phyloP scores from a whole-genome alignment of 2,329 filamentous ascomycete species.

The Neonectria coccinea region DNA sequence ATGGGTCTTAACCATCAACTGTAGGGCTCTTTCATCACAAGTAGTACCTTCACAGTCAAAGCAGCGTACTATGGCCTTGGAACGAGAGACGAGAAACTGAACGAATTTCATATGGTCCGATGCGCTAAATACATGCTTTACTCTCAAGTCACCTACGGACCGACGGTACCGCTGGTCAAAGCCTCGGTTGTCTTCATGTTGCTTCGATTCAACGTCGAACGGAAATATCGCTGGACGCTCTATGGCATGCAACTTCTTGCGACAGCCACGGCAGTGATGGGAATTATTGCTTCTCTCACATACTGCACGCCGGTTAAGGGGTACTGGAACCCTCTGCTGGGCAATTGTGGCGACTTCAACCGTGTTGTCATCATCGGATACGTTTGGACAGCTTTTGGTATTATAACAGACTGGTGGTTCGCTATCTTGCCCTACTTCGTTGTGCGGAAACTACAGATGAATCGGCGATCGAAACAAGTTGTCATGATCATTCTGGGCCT shows the following conservation, averaged over 20 bases:
- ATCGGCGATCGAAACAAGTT: conserved; percentile 4
- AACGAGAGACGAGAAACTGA: background rate
- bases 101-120: background rate
- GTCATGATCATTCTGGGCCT: conserved; percentile 18
- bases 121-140: background rate
- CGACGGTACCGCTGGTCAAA: background rate
- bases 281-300: background rate
- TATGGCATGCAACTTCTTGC: background rate
- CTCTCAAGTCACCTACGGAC: background rate
- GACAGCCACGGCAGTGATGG: background rate
- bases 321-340: background rate
- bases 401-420: conserved; percentile 21
- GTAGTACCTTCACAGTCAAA: too few species aligned
- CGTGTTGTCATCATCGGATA: conserved; percentile 7
- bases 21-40: too few species aligned
- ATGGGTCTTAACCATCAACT: too few species aligned
- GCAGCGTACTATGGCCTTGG: too few species aligned
- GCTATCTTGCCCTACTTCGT: conserved; percentile 19
- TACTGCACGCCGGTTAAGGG: background rate
- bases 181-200: background rate
- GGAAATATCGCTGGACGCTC: background rate
- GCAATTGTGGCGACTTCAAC: conserved; percentile 8
- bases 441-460: conserved; percentile 18
- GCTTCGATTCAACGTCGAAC: background rate
- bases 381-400: conserved; percentile 16